Base-by-base conservation (phyloP, 139 green algal species). In the Auxenochlorella pyrenoidosa region DNA sequence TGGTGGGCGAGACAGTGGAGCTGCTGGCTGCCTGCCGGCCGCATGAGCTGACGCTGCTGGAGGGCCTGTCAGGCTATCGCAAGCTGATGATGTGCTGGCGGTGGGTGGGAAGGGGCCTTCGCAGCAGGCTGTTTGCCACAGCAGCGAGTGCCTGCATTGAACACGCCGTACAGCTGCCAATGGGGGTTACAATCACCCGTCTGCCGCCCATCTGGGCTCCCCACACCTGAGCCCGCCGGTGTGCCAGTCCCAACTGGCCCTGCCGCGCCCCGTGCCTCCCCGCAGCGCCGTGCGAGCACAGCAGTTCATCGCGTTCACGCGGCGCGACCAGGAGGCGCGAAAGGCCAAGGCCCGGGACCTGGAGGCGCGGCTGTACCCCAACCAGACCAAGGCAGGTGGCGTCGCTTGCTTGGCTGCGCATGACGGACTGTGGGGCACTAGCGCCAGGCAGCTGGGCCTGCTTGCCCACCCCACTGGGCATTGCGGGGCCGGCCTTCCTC, bases 261-360 rank as follows among this genome's bases (percentile, higher is more conserved):
- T 32, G 70, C 32, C 18, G 21, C 40, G 24, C 40, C 22, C 44
- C 70, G 16, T 76, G 34, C 32, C 36, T 28, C 1, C 60, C 47
- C 70, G 76, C 90, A 93, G 92, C 60, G 70, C 75, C 8, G 71
- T 94, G 51, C 88, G 88, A 26, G 89, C 86, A 1, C 89, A 94
- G 85, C 86, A 90, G 70, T 95, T 95, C 87, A 59, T 95, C 18
- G 85, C 92, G 24, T 93, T 93, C 80, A 94, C 91, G 0, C 59
- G 78, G n/a, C 75, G 58, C 5, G 80, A 88, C 43, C 32, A 90
- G 78, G 43, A 89, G 65, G 58, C 60, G 40, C 82, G 88, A 19
- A 78, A 89, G 65, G 59, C 38, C 71, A 88, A 91, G 88, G 75
- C 44, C 59, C 70, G 78, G 34, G n/a, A 75, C 68, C 65, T 44